A percentile compares a stretch with the other conserved stretches of the same genome.
phyloP scores from a whole-genome alignment of 305 asterid species.

The Solanum hybrid region DNA sequence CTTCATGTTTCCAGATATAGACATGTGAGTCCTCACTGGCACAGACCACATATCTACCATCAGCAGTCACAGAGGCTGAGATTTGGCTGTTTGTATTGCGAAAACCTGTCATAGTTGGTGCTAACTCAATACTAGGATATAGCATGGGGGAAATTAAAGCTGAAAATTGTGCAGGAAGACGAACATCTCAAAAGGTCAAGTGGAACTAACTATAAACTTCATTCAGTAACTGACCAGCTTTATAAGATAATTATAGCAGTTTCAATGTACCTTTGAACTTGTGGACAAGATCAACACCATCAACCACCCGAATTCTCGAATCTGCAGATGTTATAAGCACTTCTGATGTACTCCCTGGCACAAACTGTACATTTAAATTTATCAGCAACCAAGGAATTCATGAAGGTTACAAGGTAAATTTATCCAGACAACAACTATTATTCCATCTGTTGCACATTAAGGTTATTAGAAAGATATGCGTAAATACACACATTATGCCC shows the following conservation, averaged over 20 bases:
- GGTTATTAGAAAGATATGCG: background rate
- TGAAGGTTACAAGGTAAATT: background rate
- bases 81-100: constrained; percentile 88
- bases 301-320: constrained; percentile 83
- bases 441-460: background rate
- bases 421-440: background rate
- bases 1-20: constrained; percentile 84
- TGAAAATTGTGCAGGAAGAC: background rate
- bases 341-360: constrained; percentile 92
- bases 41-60: constrained; percentile 73
- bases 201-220: background rate
- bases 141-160: background rate
- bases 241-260: background rate
- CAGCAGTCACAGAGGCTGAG: constrained; percentile 78
- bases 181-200: background rate
- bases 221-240: background rate
- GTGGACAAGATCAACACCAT: constrained; percentile 80
- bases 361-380: constrained; percentile 48
- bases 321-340: constrained; percentile 94
- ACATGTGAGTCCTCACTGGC: constrained; percentile 96
- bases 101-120: constrained; percentile 51
- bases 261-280: constrained; percentile 72
- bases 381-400: constrained; percentile 5
- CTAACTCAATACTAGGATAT: background rate
- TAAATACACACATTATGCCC: background rate